Conservation (phyloP, 164 flowering plant genomes). For the Annona squamosa region DNA sequence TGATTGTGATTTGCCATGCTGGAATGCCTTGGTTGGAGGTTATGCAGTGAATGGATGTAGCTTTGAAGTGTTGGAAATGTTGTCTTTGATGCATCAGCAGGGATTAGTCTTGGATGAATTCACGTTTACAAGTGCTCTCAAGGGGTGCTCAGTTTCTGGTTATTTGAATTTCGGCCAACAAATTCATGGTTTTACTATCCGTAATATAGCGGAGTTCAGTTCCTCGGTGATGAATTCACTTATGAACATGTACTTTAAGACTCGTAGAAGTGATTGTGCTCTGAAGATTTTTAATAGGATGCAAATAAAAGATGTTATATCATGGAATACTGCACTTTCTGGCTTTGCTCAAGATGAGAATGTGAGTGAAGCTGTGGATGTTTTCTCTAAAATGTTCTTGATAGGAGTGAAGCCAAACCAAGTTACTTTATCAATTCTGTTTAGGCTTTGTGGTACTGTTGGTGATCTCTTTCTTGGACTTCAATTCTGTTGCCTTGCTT, state of each 20-base stretch:
- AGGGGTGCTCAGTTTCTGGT: constrained; percentile 30
- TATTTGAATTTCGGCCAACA: constrained; percentile 29
- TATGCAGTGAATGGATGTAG: constrained; percentile 36
- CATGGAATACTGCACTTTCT: constrained; percentile 47
- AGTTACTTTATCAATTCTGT: constrained; percentile 40
- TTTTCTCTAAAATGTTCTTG: constrained; percentile 26
- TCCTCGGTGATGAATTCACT: constrained; percentile 37
- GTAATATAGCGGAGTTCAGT: constrained; percentile 14
- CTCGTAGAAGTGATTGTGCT: constrained; percentile 23
- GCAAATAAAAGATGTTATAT: constrained; percentile 32
- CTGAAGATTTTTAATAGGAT: constrained; percentile 29
- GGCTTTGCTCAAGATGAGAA: constrained; percentile 23
- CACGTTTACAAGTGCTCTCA: constrained; percentile 37
- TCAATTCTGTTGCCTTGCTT: constrained; percentile 32
- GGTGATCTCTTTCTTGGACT: constrained; percentile 32
- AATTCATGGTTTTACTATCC: constrained; percentile 42
- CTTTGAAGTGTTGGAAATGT: constrained; percentile 23
- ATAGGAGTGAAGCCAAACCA: constrained; percentile 29
- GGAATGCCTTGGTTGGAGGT: constrained; percentile 53
- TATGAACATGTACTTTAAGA: constrained; percentile 39
- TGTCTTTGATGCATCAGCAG: constrained; percentile 21
- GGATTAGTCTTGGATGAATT: constrained; percentile 29
- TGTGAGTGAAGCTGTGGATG: constrained; percentile 17
- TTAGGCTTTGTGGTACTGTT: constrained; percentile 33
- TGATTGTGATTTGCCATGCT: constrained; percentile 33